These are phyloP conservation scores for Candida saitoana DNA, from an alignment of 805 yeast species.

Conservation along the genomic window DNA sequence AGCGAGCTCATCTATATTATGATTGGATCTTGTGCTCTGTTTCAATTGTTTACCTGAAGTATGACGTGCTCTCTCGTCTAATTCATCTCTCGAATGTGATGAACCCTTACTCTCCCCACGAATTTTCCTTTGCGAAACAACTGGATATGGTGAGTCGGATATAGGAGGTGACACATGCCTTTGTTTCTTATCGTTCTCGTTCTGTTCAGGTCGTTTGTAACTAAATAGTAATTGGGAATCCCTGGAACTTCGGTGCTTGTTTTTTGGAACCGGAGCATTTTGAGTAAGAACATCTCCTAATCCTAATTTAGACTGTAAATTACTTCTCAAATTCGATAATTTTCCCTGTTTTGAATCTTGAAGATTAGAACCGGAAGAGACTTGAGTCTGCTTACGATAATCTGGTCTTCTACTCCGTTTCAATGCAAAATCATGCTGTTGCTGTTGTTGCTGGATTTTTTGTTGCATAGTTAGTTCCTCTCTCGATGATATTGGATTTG, in stretches of 20 bases:
- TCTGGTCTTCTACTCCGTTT: slow-evolving; percentile 38
- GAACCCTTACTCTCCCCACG: not conserved
- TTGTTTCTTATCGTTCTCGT: not conserved
- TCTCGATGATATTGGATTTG: not conserved
- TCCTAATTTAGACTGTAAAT: not conserved
- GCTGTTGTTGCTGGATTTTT: slow-evolving; percentile 7
- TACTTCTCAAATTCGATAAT: slow-evolving; percentile 2
- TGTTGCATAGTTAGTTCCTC: not conserved
- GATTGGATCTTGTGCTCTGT: too few relatives aligned
- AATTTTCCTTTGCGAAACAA: not conserved
- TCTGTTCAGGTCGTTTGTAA: slow-evolving; percentile 23
- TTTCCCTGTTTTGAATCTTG: slow-evolving; percentile 4
- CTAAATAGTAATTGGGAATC: slow-evolving; percentile 33
- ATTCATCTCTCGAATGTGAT: not conserved
- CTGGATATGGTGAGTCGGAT: not conserved
- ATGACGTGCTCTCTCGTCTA: not conserved
- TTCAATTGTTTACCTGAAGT: too few relatives aligned
- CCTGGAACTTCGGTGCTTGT: slow-evolving; percentile 8
- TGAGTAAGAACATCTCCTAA: not conserved
- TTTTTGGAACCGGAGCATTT: not conserved
- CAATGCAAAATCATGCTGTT: slow-evolving; percentile 24
- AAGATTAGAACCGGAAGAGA: slow-evolving; percentile 5
- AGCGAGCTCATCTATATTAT: too few relatives aligned
- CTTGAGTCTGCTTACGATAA: slow-evolving; percentile 28
- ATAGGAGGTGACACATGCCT: not conserved